Conservation (phyloP, 495 filamentous ascomycete species). For the Aspergillus sclerotiicarbonarius region DNA sequence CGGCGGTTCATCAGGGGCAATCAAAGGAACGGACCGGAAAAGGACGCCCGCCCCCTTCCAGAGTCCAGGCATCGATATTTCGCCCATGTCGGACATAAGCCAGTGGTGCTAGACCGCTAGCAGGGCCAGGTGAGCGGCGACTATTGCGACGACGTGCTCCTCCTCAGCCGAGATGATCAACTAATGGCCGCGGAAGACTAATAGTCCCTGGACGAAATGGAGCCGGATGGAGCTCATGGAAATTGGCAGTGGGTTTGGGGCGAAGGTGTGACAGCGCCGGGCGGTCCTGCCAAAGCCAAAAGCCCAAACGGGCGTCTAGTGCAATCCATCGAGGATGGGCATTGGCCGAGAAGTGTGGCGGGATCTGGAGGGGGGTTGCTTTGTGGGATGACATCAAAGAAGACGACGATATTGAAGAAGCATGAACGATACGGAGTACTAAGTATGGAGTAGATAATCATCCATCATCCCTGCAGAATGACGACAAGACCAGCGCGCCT, state of each 20-base stretch:
- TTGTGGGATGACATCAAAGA: not conserved
- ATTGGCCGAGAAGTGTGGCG: not conserved
- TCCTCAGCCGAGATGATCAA: not conserved
- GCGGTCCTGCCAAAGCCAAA: not conserved
- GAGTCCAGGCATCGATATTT: not conserved
- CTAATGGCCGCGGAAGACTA: not conserved
- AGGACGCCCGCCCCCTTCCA: not conserved
- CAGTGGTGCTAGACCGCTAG: not conserved
- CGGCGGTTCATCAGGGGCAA: not conserved
- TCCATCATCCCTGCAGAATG: not conserved
- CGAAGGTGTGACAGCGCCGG: not conserved
- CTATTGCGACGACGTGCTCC: not conserved
- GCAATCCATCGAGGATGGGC: not conserved
- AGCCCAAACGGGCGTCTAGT: slow-evolving; percentile 3
- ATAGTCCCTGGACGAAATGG: not conserved
- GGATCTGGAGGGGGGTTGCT: not conserved
- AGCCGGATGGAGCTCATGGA: not conserved
- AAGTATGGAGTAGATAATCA: not conserved
- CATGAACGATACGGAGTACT: too few relatives aligned
- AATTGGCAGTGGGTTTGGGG: not conserved
- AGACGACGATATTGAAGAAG: not conserved
- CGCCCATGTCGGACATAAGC: not conserved
- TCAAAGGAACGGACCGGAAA: not conserved
- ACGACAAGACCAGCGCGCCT: not conserved
- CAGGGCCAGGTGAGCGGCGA: not conserved